These are phyloP conservation scores for Lippia alba DNA, from an alignment of 305 asterid genomes.

Conservation along the genomic window DNA sequence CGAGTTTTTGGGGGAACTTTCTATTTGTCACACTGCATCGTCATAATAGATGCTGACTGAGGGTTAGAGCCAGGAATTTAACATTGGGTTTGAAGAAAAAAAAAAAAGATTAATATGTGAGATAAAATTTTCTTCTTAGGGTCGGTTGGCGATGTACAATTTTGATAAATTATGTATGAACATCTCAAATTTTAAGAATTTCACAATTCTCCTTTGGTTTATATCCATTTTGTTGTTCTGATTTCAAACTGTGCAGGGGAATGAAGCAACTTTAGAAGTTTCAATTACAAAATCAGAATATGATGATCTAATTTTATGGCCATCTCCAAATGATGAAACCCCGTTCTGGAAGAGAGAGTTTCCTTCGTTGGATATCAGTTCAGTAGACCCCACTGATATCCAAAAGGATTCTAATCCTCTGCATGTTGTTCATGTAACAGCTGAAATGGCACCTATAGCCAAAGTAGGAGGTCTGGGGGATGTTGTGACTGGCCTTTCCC, in stretches of 20 bases:
- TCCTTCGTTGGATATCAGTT: slow-evolving; percentile 61
- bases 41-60: no score
- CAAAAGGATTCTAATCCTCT: slow-evolving; percentile 67
- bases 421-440: slow-evolving; percentile 74
- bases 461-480: slow-evolving; percentile 93
- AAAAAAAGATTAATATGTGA: not conserved
- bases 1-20: slow-evolving; percentile 7
- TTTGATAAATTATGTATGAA: not conserved
- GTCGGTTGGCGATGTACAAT: no score
- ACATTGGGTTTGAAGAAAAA: no score
- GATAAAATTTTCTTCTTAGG: no score
- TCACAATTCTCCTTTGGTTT: not conserved
- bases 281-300: slow-evolving; percentile 42
- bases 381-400: slow-evolving; percentile 40
- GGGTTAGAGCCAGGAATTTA: no score
- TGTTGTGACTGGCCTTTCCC: slow-evolving; percentile 85
- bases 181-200: no score
- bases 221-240: slow-evolving; percentile 28
- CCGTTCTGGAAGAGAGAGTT: slow-evolving; percentile 82
- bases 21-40: no score
- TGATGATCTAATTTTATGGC: slow-evolving; percentile 56
- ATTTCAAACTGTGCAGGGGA: slow-evolving; percentile 49
- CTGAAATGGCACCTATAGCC: slow-evolving; percentile 91
- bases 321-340: slow-evolving; percentile 72
- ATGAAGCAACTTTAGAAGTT: slow-evolving; percentile 40